Evolutionary conservation across 306 rosid genomes (phyloP), one percentile per base, ranked within the genome.

Genomic region (Vigna reflexopilosa): DNA sequence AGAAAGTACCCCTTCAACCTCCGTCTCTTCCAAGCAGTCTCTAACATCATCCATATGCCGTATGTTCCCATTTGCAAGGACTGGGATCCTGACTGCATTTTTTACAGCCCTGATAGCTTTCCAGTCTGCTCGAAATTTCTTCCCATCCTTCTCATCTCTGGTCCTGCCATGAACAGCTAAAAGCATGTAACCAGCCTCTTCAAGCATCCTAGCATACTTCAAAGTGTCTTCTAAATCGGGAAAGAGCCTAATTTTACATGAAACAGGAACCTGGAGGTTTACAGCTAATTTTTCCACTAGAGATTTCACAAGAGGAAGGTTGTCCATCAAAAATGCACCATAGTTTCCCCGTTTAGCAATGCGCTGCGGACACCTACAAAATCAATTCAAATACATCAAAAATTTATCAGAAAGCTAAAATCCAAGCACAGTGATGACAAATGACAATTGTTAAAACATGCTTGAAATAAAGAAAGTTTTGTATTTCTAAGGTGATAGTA

Each of bases 271-370:
- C 64, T 89, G 67, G 63, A 96, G 98, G 75, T 96, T 93, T 48
- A 16, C 80, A 81, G 95, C 90, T 87, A 96, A 81, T 19, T 96
- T 96, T 76, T 93, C 91, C 42, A 93, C 97, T 1, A 96, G 75
- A 73, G 93, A 85, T 84, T 90, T 93, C 40, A 93, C 92, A 28
- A 93, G 89, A 65, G 99, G 93, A 59, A 96, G 97, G 82, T 96
- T 88, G 75, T 93, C 97, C 99, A 96, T 96, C n/a, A 96, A 81
- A 73, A 96, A 96, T 59, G 98, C 98, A 56, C 99, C 98, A 77
- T 96, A 93, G 70, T 96, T 66, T 49, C 99, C 98, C 48, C 96
- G 78, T 78, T 82, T 86, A 24, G 97, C 98, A 81, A 96, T 96
- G 64, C 99, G 93, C 82, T 96, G 99, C 45, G 99, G 99, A 83